Conservation (phyloP, 2,329 filamentous ascomycete genomes). For the Neodidymelliopsis sp. region DNA sequence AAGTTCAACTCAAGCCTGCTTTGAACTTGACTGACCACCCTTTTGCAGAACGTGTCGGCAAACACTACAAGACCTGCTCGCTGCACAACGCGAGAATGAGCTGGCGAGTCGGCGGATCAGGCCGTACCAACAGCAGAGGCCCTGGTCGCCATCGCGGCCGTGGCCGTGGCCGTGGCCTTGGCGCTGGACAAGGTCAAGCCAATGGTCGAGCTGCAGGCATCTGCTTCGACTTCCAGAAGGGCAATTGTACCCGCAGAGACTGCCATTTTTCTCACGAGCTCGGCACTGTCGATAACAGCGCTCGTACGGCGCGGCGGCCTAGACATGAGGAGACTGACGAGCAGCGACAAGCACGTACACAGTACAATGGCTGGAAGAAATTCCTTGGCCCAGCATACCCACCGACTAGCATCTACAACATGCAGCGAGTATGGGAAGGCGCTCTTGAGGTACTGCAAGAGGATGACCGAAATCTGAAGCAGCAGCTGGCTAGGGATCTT, state of each 20-base stretch:
- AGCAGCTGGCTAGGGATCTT: slow-evolving; percentile 43
- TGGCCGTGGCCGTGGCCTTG: not conserved
- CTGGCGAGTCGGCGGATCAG: not conserved
- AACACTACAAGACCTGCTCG: too few species aligned
- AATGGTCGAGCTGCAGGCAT: not conserved
- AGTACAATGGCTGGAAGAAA: slow-evolving; percentile 41
- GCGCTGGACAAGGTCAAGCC: not conserved
- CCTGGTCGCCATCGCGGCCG: not conserved
- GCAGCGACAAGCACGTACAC: slow-evolving; percentile 29
- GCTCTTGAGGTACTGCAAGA: slow-evolving; percentile 38
- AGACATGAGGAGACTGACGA: slow-evolving; percentile 28
- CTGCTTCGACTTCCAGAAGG: not conserved
- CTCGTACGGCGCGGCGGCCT: not conserved
- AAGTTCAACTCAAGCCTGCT: too few species aligned
- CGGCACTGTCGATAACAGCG: not conserved
- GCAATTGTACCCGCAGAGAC: slow-evolving; percentile 1
- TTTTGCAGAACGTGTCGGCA: too few species aligned
- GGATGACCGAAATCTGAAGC: slow-evolving; percentile 41
- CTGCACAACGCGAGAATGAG: too few species aligned
- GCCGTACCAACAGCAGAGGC: not conserved
- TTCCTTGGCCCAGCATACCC: slow-evolving; percentile 27
- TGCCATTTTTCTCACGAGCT: slow-evolving; percentile 1
- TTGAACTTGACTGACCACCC: too few species aligned
- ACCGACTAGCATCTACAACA: slow-evolving; percentile 24
- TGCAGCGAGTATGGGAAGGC: slow-evolving; percentile 37